phyloP scores from a whole-genome alignment of 2,329 filamentous ascomycete species.

The Cladophialophora psammophila region DNA sequence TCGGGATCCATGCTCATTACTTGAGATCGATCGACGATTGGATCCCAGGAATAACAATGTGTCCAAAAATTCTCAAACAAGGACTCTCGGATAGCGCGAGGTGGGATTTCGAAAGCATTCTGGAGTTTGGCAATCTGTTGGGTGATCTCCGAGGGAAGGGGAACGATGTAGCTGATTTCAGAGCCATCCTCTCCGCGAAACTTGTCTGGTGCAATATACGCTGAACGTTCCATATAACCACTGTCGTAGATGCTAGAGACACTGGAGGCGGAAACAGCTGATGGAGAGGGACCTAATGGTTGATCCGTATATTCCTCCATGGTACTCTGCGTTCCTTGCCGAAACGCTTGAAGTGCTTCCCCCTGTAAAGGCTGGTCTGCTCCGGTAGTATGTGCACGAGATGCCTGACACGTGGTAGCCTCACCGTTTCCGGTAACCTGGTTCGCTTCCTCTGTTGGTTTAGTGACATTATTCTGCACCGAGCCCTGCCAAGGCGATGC shows the following conservation, averaged over 20 bases:
- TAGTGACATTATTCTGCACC: neutral
- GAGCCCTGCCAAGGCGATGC: neutral
- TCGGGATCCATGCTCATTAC: neutral
- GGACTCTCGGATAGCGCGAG: slow-evolving; percentile 44
- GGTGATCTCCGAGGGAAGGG: slow-evolving; percentile 30
- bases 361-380: neutral
- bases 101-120: slow-evolving; percentile 2
- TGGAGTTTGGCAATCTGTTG: slow-evolving; percentile 30
- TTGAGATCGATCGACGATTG: slow-evolving; percentile 47
- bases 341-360: neutral
- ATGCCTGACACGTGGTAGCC: too few species aligned
- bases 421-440: neutral
- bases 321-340: neutral
- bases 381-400: too few species aligned
- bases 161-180: slow-evolving; percentile 3
- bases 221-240: slow-evolving; percentile 20
- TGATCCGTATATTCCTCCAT: neutral
- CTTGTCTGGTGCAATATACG: slow-evolving; percentile 18
- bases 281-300: slow-evolving; percentile 11
- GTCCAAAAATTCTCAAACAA: slow-evolving; percentile 51
- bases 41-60: slow-evolving; percentile 52
- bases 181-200: slow-evolving; percentile 13
- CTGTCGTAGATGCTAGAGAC: slow-evolving; percentile 4
- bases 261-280: slow-evolving; percentile 4
- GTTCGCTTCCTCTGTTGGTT: neutral